A percentile compares a stretch with the other conserved stretches of the same genome.
Evolutionary conservation across 2,329 filamentous ascomycete species (phyloP).

Genomic region (Nothopassalora personata): DNA sequence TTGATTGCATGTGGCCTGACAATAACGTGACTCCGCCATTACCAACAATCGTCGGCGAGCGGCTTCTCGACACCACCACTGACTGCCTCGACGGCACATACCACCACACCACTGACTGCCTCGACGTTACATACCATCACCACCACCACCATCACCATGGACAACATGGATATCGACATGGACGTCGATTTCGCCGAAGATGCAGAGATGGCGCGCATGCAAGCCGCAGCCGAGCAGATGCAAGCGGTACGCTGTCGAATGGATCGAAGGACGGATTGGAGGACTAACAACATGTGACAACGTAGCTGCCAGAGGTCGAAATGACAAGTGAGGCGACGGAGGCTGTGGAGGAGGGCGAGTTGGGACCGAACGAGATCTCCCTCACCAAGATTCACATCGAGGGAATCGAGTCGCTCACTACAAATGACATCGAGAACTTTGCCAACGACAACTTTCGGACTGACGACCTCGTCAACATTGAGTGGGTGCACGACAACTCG

Average conservation of each 20-base stretch:
- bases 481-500: constrained; percentile 94
- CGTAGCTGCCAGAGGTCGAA: constrained; percentile 24
- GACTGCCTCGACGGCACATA: not conserved
- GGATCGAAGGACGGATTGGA: not conserved
- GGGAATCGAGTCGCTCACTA: constrained; percentile 76
- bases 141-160: constrained; percentile 10
- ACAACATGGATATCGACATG: constrained; percentile 30
- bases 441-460: constrained; percentile 55
- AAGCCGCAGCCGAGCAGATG: constrained; percentile 28
- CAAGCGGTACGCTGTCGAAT: constrained; percentile 19
- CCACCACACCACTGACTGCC: not conserved
- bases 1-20: not conserved
- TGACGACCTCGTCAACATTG: constrained; percentile 57
- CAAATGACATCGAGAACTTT: constrained; percentile 72
- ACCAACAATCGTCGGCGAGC: not conserved
- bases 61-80: not conserved
- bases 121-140: not conserved
- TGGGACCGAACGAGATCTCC: constrained; percentile 29
- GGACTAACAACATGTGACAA: constrained; percentile 1
- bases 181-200: constrained; percentile 32
- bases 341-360: constrained; percentile 31
- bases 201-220: constrained; percentile 29
- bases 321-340: constrained; percentile 26
- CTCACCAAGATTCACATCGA: constrained; percentile 73
- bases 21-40: not conserved